Evolutionary conservation across 2,329 filamentous ascomycete species (phyloP).

Genomic region (Aspergillus sp.): DNA sequence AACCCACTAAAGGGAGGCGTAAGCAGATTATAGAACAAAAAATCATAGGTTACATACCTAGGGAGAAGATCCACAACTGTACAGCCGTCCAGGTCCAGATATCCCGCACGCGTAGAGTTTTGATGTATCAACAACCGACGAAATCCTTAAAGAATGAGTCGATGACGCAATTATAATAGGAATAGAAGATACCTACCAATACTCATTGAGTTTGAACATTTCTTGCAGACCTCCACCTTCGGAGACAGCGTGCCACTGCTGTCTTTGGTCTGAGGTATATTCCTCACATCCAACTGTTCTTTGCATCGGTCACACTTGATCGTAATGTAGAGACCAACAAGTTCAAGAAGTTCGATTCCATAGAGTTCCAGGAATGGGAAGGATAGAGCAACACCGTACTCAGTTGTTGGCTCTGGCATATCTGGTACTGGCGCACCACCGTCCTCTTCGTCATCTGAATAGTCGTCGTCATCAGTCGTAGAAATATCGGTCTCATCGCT

Average conservation of each 20-base stretch:
- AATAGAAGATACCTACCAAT: slow-evolving; percentile 35
- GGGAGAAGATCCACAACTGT: slow-evolving; percentile 74
- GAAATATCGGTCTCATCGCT: slow-evolving; percentile 44
- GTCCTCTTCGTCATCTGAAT: slow-evolving; percentile 44
- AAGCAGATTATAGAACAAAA: not conserved
- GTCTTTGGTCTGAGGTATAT: slow-evolving; percentile 57
- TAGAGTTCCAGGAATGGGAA: slow-evolving; percentile 77
- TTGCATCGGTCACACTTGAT: slow-evolving; percentile 80
- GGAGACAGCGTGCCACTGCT: slow-evolving; percentile 40
- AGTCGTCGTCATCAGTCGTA: slow-evolving; percentile 45
- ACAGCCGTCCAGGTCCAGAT: slow-evolving; percentile 74
- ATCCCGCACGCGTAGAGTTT: slow-evolving; percentile 72
- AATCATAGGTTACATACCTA: slow-evolving; percentile 44
- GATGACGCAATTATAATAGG: not conserved
- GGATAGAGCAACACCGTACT: slow-evolving; percentile 73
- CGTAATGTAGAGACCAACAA: slow-evolving; percentile 65
- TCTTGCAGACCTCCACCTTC: slow-evolving; percentile 53
- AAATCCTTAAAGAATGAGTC: slow-evolving; percentile 45
- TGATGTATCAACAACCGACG: slow-evolving; percentile 70
- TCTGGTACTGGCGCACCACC: slow-evolving; percentile 39
- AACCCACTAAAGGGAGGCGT: slow-evolving; percentile 61
- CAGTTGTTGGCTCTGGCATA: slow-evolving; percentile 46
- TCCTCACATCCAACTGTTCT: slow-evolving; percentile 67
- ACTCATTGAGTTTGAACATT: slow-evolving; percentile 53
- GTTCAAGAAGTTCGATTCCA: slow-evolving; percentile 72